Conservation (phyloP, 1,139 yeast species). For the Lodderomyces elongisporus region DNA sequence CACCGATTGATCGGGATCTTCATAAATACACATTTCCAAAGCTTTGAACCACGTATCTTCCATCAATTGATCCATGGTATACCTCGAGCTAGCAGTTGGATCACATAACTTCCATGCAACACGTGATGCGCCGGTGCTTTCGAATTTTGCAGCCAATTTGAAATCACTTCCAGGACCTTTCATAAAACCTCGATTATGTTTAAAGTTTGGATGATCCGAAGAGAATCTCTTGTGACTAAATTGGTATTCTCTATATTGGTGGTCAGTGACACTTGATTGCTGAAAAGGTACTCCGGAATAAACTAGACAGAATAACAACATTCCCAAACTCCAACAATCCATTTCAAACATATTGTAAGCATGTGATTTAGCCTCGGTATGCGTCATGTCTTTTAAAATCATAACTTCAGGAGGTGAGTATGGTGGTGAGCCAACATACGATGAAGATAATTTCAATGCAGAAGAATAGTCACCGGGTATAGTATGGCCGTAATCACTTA, state of each 20-base stretch:
- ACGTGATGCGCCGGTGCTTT: slow-evolving; percentile 54
- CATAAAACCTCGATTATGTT: slow-evolving; percentile 33
- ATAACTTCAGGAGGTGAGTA: slow-evolving; percentile 76
- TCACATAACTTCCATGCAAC: slow-evolving; percentile 76
- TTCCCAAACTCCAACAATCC: slow-evolving; percentile 73
- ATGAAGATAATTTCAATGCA: slow-evolving; percentile 39
- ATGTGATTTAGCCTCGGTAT: slow-evolving; percentile 32
- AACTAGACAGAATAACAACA: slow-evolving; percentile 55
- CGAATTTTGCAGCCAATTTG: slow-evolving; percentile 57
- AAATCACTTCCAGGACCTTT: slow-evolving; percentile 68
- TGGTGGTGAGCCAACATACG: slow-evolving; percentile 74
- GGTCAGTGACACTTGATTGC: slow-evolving; percentile 47
- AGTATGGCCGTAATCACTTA: slow-evolving; percentile 59
- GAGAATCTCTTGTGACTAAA: slow-evolving; percentile 48
- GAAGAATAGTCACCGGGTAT: slow-evolving; percentile 49
- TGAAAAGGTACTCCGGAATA: slow-evolving; percentile 60
- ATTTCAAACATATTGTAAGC: slow-evolving; percentile 63
- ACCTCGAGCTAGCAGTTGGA: slow-evolving; percentile 51
- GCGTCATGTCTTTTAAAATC: slow-evolving; percentile 40
- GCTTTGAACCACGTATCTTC: slow-evolving; percentile 60
- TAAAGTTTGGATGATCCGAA: slow-evolving; percentile 50
- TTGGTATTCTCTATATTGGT: slow-evolving; percentile 53
- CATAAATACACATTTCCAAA: slow-evolving; percentile 59
- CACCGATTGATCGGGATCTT: slow-evolving; percentile 44
- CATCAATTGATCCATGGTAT: slow-evolving; percentile 49